phyloP scores from a whole-genome alignment of 106 monocot genomes.

The Xerophyta viscosa region DNA sequence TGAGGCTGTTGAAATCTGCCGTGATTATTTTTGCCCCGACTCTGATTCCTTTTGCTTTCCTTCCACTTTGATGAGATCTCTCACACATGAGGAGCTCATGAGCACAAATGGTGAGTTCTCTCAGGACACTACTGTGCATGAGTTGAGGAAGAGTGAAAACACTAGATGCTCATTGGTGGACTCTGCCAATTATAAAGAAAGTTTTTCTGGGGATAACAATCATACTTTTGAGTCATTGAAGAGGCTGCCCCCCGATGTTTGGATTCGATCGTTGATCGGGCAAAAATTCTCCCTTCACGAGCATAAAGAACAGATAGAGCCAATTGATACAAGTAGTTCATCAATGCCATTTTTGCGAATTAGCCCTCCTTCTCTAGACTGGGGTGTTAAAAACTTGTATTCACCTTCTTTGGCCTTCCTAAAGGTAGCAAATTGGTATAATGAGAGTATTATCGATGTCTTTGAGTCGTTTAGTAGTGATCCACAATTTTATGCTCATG shows the following conservation, averaged over 20 bases:
- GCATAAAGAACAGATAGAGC: constrained; percentile 6
- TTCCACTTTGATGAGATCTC: constrained; percentile 22
- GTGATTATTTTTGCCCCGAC: constrained; percentile 13
- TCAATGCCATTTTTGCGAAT: constrained; percentile 36
- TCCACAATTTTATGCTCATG: constrained; percentile 48
- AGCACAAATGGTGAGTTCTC: background rate
- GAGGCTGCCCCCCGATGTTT: constrained; percentile 25
- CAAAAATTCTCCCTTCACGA: constrained; percentile 5
- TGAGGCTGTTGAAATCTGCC: too few species aligned
- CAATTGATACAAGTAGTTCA: constrained; percentile 8
- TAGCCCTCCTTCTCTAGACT: constrained; percentile 54
- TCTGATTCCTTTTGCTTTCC: constrained; percentile 50
- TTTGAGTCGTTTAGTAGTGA: constrained; percentile 56
- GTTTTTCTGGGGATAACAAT: background rate
- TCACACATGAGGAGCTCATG: constrained; percentile 13
- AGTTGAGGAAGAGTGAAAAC: constrained; percentile 17
- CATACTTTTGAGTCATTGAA: constrained; percentile 20
- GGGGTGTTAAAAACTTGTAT: constrained; percentile 42
- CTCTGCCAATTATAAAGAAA: background rate
- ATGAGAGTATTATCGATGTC: constrained; percentile 38
- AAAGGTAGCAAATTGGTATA: constrained; percentile 29
- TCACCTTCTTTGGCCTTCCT: constrained; percentile 38
- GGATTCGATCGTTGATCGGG: constrained; percentile 20
- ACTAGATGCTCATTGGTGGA: constrained; percentile 34
- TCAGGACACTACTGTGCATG: constrained; percentile 6